phyloP scores from a whole-genome alignment of 2,329 filamentous ascomycete genomes.

The Pyricularia sp. region DNA sequence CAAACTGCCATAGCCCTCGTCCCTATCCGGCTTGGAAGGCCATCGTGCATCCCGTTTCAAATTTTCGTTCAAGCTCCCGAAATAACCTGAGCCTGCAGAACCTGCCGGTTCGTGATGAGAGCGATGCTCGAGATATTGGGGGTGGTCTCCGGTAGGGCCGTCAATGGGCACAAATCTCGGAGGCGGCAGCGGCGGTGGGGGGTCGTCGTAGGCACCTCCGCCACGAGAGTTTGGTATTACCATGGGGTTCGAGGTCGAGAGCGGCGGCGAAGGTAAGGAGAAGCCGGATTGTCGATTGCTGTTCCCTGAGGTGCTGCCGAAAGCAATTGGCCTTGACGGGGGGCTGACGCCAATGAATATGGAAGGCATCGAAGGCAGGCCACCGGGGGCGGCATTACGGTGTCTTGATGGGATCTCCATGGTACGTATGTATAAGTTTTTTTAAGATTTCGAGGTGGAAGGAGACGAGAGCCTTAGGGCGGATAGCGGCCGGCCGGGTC shows the following conservation, averaged over 20 bases:
- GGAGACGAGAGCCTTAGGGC: not conserved
- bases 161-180: slow-evolving; percentile 20
- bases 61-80: slow-evolving; percentile 2
- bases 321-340: slow-evolving; percentile 5
- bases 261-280: slow-evolving; percentile 18
- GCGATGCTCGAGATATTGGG: slow-evolving; percentile 10
- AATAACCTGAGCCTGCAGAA: slow-evolving; percentile 4
- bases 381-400: slow-evolving; percentile 6
- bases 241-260: slow-evolving; percentile 23
- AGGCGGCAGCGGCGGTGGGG: slow-evolving; percentile 26
- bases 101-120: slow-evolving; percentile 1
- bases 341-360: slow-evolving; percentile 14
- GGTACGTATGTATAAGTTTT: not conserved
- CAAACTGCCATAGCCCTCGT: slow-evolving; percentile 24
- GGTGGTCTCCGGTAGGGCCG: slow-evolving; percentile 12
- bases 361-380: slow-evolving; percentile 10
- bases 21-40: slow-evolving; percentile 7
- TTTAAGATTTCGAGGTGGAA: not conserved
- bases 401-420: slow-evolving; percentile 13
- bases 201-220: slow-evolving; percentile 18
- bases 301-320: slow-evolving; percentile 1
- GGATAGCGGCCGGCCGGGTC: not conserved
- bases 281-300: slow-evolving; percentile 7
- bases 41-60: slow-evolving; percentile 6
- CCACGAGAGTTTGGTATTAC: slow-evolving; percentile 23